phyloP scores from a whole-genome alignment of 2,329 filamentous ascomycete genomes.

The Calonectria leucothoes region DNA sequence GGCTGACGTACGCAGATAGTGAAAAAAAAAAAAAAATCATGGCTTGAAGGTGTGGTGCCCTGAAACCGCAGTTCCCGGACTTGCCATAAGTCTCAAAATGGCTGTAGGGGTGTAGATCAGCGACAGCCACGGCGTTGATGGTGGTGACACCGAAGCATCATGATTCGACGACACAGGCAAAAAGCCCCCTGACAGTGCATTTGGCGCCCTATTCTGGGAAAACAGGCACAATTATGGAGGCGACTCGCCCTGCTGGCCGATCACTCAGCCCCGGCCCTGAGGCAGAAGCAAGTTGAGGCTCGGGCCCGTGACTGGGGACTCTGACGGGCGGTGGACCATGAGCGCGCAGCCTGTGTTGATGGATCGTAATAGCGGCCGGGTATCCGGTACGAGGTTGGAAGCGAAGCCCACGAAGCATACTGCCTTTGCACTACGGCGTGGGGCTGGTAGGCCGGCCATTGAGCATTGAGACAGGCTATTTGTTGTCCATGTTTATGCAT shows the following conservation, averaged over 20 bases:
- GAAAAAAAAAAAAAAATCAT: neutral
- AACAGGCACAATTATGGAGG: neutral
- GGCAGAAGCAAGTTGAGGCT: neutral
- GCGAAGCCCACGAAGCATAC: neutral
- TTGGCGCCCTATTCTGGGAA: neutral
- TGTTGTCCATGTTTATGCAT: constrained; percentile 1
- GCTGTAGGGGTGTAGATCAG: neutral
- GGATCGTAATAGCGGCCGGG: constrained; percentile 10
- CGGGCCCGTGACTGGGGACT: neutral
- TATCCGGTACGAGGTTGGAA: constrained; percentile 10
- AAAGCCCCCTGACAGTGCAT: neutral
- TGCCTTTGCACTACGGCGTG: neutral
- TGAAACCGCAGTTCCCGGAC: neutral
- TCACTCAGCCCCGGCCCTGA: neutral
- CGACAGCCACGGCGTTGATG: constrained; percentile 4
- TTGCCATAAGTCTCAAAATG: neutral
- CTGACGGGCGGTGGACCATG: neutral
- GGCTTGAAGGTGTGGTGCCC: neutral
- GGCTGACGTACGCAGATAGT: constrained; percentile 2
- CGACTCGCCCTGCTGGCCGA: neutral
- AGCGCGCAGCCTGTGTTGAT: neutral
- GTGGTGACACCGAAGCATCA: neutral
- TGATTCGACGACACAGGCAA: neutral
- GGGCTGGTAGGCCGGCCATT: neutral
- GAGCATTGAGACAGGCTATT: neutral